Evolutionary conservation across 1,284 basidiomycete genomes (phyloP).

Genomic region (Moesziomyces aphidis): DNA sequence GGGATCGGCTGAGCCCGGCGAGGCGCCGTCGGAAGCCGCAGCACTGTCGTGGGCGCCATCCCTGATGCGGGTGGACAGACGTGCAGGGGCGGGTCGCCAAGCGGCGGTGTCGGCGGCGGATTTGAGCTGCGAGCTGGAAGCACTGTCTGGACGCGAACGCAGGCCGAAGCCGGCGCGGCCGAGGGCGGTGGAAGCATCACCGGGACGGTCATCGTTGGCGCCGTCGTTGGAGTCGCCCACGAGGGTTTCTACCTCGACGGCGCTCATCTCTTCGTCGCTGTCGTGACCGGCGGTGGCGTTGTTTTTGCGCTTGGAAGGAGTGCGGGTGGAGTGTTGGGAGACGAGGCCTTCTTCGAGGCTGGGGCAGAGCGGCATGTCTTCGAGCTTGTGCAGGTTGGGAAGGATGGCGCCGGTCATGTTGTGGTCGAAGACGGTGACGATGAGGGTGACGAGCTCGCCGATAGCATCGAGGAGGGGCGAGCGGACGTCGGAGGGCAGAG

Average conservation of each 20-base stretch:
- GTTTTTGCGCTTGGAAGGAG: constrained; percentile 38
- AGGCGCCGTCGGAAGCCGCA: constrained; percentile 7
- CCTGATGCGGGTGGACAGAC: constrained; percentile 3
- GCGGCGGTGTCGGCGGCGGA: constrained; percentile 12
- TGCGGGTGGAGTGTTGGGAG: constrained; percentile 21
- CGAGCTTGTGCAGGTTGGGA: constrained; percentile 70
- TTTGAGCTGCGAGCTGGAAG: constrained; percentile 19
- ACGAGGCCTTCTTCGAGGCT: constrained; percentile 24
- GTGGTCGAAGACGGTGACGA: constrained; percentile 85
- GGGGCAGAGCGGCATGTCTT: constrained; percentile 76
- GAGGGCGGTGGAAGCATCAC: neutral
- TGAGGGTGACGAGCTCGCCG: constrained; percentile 82
- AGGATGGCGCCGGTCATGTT: constrained; percentile 80
- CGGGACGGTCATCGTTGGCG: constrained; percentile 17
- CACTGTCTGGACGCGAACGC: constrained; percentile 19
- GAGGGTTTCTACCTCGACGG: constrained; percentile 41
- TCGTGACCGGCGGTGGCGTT: constrained; percentile 26
- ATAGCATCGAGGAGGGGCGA: constrained; percentile 80
- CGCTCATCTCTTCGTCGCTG: constrained; percentile 48
- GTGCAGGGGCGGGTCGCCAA: constrained; percentile 18
- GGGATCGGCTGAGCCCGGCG: constrained; percentile 8
- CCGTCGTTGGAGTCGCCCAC: constrained; percentile 44
- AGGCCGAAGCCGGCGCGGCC: constrained; percentile 15
- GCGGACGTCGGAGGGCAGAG: constrained; percentile 72
- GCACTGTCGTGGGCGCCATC: constrained; percentile 6